These are phyloP conservation scores for Kandelia obovata DNA, from an alignment of 345 rosid genomes.

Conservation along the genomic window DNA sequence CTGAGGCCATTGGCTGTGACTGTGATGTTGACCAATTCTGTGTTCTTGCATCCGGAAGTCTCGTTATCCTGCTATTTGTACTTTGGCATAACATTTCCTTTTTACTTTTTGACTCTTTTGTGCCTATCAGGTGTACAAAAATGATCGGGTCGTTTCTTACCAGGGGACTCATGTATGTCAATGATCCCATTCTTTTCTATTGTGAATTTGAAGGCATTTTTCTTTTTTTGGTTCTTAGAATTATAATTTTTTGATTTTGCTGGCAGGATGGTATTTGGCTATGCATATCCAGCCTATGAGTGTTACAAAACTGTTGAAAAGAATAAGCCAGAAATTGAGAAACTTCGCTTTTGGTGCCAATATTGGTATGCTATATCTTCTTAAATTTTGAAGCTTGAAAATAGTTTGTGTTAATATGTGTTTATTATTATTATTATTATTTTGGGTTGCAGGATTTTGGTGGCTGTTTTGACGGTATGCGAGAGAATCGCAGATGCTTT, in stretches of 20 bases:
- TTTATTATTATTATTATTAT: background rate
- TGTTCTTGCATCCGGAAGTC: background rate
- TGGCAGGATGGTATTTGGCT: conserved; percentile 52
- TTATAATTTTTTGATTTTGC: conserved; percentile 2
- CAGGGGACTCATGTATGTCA: conserved; percentile 35
- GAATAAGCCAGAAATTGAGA: conserved; percentile 61
- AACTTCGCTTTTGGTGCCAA: conserved; percentile 66
- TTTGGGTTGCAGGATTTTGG: conserved; percentile 55
- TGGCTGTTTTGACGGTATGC: conserved; percentile 53
- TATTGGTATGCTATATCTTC: conserved; percentile 37
- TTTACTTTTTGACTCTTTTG: background rate
- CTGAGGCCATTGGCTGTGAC: background rate
- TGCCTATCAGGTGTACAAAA: conserved; percentile 16
- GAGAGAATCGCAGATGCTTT: conserved; percentile 67
- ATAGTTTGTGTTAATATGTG: conserved; percentile 4
- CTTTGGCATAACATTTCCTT: background rate
- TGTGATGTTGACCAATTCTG: no score
- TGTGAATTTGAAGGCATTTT: background rate
- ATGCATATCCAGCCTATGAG: conserved; percentile 67
- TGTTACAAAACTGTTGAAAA: conserved; percentile 58
- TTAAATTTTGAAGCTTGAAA: background rate
- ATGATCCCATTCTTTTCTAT: background rate
- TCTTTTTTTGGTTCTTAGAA: background rate
- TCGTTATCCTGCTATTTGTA: background rate
- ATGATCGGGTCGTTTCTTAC: conserved; percentile 43